Conservation (phyloP, 2,329 filamentous ascomycete species). For the Didymella exigua region DNA sequence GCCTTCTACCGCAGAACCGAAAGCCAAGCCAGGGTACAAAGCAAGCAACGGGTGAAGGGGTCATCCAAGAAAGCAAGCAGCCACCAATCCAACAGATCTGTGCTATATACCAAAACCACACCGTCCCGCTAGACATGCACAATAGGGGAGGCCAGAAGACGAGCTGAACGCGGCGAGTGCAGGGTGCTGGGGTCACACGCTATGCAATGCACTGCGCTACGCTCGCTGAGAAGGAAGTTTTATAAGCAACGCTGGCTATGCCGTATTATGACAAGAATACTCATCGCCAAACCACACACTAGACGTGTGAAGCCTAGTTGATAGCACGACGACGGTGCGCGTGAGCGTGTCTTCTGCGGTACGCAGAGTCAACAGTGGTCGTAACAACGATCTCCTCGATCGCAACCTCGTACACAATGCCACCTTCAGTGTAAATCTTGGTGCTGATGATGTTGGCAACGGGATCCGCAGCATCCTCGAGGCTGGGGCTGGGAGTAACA, state of each 20-base stretch:
- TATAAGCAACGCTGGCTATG: conserved; percentile 6
- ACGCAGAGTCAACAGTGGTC: conserved; percentile 45
- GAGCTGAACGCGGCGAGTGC: not conserved
- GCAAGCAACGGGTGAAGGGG: conserved; percentile 3
- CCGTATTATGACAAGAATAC: conserved; percentile 6
- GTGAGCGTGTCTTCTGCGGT: conserved; percentile 33
- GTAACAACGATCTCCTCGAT: conserved; percentile 53
- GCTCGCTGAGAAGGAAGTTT: not conserved
- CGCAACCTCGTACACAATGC: conserved; percentile 53
- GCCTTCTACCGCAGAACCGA: conserved; percentile 9
- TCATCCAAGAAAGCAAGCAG: not conserved
- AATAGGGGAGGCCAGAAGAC: conserved; percentile 2
- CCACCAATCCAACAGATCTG: not conserved
- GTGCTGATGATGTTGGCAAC: conserved; percentile 45
- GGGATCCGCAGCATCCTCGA: conserved; percentile 10
- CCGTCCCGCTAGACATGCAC: not conserved
- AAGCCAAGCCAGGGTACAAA: too few relatives aligned
- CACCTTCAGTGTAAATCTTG: conserved; percentile 50
- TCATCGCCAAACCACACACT: not conserved
- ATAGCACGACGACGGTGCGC: conserved; percentile 24
- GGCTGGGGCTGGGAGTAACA: conserved; percentile 31
- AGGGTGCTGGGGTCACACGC: not conserved
- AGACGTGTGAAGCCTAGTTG: not conserved
- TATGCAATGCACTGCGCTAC: not conserved
- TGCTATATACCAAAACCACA: conserved; percentile 8